These are phyloP conservation scores for Collariella sp. DNA, from an alignment of 495 filamentous ascomycete genomes.

Conservation along the genomic window DNA sequence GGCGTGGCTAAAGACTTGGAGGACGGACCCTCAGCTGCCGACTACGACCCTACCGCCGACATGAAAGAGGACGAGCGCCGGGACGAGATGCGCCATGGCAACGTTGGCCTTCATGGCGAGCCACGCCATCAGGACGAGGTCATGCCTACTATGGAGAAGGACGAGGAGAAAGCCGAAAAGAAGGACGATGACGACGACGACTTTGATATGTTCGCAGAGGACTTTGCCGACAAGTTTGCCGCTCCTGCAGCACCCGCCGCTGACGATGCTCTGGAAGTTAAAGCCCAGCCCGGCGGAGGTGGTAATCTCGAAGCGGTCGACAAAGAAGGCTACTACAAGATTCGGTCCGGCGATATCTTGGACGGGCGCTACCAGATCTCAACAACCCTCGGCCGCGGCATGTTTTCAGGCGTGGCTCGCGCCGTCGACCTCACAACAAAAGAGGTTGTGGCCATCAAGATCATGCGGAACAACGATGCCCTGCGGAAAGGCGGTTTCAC, in stretches of 20 bases:
- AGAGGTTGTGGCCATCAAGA: constrained; percentile 77
- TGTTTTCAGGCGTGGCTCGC: constrained; percentile 92
- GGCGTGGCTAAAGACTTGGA: constrained; percentile 42
- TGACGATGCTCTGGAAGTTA: constrained; percentile 26
- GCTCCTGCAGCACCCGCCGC: constrained; percentile 40
- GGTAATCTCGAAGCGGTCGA: constrained; percentile 92
- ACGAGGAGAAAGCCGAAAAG: constrained; percentile 26
- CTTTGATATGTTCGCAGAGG: constrained; percentile 95
- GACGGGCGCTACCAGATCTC: constrained; percentile 82
- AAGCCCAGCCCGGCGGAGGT: constrained; percentile 45
- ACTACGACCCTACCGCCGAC: constrained; percentile 89
- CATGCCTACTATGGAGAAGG: constrained; percentile 19
- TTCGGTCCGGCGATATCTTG: constrained; percentile 80
- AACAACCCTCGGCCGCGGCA: constrained; percentile 81
- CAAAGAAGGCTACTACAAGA: constrained; percentile 88
- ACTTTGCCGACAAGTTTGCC: constrained; percentile 82
- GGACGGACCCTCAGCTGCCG: constrained; percentile 81
- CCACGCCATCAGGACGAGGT: constrained; percentile 18
- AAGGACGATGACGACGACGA: constrained; percentile 52
- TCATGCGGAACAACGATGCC: constrained; percentile 89
- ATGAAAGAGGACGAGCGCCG: constrained; percentile 81
- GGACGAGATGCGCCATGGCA: constrained; percentile 52
- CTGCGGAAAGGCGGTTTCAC: constrained; percentile 90
- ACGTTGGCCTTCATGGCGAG: constrained; percentile 41
- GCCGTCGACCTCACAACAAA: constrained; percentile 71